Evolutionary conservation across 2,329 filamentous ascomycete genomes (phyloP), one percentile per base, ranked within the genome.

Genomic region (Onygenales sp.): DNA sequence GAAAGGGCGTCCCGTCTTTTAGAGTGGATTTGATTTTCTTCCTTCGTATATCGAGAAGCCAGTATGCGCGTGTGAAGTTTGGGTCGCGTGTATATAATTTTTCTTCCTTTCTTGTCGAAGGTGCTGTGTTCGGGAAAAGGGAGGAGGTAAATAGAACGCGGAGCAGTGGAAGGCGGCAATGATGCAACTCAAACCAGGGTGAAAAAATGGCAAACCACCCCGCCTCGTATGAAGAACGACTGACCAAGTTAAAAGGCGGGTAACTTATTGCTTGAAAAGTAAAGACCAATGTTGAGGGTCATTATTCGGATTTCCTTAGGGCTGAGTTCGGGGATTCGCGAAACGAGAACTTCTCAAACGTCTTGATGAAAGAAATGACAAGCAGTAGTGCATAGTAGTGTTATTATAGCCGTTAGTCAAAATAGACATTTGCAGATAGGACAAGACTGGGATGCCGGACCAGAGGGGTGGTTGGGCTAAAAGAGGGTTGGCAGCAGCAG

Each of bases 381-480:
- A 44, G 36, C 33, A 17, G 42, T 52, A 39, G 50, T 14, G 42
- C 42, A 52, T 52, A 52, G 50, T 52, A 45, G 50, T 52, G 9
- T 43, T 51, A 51, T 51, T 51, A 51, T 51, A 51, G 39, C 27
- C 34, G 33, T 51, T 39, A 13, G 49, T 51, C 39, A 27, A 51
- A 51, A 43, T 44, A 42, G 40, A 36, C 39, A 46, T 44, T 33
- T 46, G 42, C 36, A 52, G 47, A 46, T 52, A 31, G n/a, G 8
- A 27, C 42, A 42, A 42, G 42, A 52, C 50, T 44, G 13, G 50
- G 50, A 46, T 52, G 50, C 36, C 13, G 32, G 50, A 46, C 50
- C 50, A 52, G 42, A 46, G 13, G 14, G n/a, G 32, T 40, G 50
- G 40, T 44, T 46, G 42, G 37, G 50, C 50, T 52, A 46, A 39